Conservation (phyloP, 2,329 filamentous ascomycete species). For the Hortaea werneckii region DNA sequence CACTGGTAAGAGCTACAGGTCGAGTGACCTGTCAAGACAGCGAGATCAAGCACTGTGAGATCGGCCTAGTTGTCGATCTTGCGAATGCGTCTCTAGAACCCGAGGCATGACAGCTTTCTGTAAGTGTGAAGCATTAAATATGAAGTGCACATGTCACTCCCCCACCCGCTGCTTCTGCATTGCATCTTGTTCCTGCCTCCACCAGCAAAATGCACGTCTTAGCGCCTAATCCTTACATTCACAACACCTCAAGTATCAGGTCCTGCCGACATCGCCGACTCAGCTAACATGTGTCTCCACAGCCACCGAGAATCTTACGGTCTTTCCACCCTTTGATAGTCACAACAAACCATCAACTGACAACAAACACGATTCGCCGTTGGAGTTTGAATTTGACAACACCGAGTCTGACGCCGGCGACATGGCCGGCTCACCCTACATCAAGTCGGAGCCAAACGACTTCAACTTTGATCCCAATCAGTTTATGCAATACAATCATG, state of each 20-base stretch:
- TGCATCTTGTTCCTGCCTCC: neutral
- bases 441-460: constrained; percentile 59
- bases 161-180: neutral
- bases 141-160: too few relatives aligned
- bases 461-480: constrained; percentile 42
- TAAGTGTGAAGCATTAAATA: constrained; percentile 9
- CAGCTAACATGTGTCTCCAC: constrained; percentile 4
- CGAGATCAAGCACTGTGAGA: constrained; percentile 7
- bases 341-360: constrained; percentile 8
- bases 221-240: constrained; percentile 1
- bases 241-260: neutral
- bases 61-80: constrained; percentile 3
- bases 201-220: neutral
- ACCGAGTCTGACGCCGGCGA: constrained; percentile 16
- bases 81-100: neutral
- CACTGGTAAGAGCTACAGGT: constrained; percentile 9
- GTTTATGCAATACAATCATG: constrained; percentile 21
- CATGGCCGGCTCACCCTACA: constrained; percentile 50
- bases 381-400: constrained; percentile 24
- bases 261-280: neutral
- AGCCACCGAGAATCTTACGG: constrained; percentile 17
- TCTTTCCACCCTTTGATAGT: constrained; percentile 21
- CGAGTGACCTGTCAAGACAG: too few relatives aligned
- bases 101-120: constrained; percentile 21
- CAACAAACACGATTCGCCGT: constrained; percentile 26